phyloP scores from a whole-genome alignment of 768 basidiomycete species.

The Auricularia sp. region DNA sequence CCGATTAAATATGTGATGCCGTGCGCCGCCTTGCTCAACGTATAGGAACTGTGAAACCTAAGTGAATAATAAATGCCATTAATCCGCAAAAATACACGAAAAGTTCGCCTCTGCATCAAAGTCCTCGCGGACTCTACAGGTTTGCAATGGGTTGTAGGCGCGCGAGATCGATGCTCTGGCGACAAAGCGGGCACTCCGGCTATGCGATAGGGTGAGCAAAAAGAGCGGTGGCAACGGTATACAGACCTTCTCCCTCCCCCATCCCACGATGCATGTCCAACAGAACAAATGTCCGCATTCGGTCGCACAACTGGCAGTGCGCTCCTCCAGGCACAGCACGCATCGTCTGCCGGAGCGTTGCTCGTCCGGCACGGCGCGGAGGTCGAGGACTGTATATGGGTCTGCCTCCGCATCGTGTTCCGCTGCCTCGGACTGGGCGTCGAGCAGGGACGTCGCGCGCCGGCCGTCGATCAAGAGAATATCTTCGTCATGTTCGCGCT shows the following conservation, averaged over 20 bases:
- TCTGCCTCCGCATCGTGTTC: constrained; percentile 54
- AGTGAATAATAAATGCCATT: too few relatives aligned
- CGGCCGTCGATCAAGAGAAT: constrained; percentile 49
- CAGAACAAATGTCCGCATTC: constrained; percentile 89
- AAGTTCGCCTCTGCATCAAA: too few relatives aligned
- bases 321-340: constrained; percentile 76
- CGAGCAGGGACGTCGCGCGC: constrained; percentile 35
- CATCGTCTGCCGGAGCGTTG: constrained; percentile 57
- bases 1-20: too few relatives aligned
- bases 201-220: constrained; percentile 17
- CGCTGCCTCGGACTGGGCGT: constrained; percentile 48
- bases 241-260: constrained; percentile 78
- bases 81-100: too few relatives aligned
- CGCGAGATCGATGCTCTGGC: constrained; percentile 61
- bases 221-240: not conserved
- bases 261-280: constrained; percentile 82
- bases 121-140: constrained; percentile 22
- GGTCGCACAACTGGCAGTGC: constrained; percentile 71
- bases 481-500: constrained; percentile 21
- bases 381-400: constrained; percentile 53
- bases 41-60: too few relatives aligned
- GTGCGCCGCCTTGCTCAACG: too few relatives aligned
- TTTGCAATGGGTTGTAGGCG: constrained; percentile 77
- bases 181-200: constrained; percentile 83
- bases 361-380: constrained; percentile 42